phyloP scores from a whole-genome alignment of 139 green algal species.

The Spirogloea muscicola region DNA sequence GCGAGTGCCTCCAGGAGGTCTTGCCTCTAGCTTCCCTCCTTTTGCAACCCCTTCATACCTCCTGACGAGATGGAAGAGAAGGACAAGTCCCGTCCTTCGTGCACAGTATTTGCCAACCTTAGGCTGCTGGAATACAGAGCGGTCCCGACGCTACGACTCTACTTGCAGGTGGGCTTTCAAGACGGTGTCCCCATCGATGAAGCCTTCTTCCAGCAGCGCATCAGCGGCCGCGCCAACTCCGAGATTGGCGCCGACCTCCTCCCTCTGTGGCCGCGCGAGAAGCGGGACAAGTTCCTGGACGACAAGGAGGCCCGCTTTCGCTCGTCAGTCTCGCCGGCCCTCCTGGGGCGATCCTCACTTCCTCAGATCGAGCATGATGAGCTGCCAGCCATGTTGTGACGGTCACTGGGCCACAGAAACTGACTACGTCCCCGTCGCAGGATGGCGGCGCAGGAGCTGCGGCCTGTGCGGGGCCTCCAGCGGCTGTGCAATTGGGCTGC shows the following conservation, averaged over 20 bases:
- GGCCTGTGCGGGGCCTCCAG: slow-evolving; percentile 58
- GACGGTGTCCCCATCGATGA: slow-evolving; percentile 59
- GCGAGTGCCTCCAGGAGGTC: slow-evolving; percentile 38
- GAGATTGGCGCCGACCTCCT: slow-evolving; percentile 71
- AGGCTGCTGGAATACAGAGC: too few relatives aligned
- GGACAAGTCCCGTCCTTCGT: too few relatives aligned
- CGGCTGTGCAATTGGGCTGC: slow-evolving; percentile 63
- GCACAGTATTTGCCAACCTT: too few relatives aligned
- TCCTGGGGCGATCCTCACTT: background rate
- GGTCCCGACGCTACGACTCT: too few relatives aligned
- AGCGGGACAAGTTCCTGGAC: slow-evolving; percentile 52
- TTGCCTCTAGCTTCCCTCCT: too few relatives aligned
- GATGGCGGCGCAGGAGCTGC: too few relatives aligned
- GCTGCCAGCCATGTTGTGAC: too few relatives aligned
- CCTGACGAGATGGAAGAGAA: background rate
- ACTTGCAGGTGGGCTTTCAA: slow-evolving; percentile 53
- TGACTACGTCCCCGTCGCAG: too few relatives aligned
- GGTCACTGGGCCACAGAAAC: too few relatives aligned
- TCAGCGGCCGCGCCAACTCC: slow-evolving; percentile 61
- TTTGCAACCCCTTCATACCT: background rate
- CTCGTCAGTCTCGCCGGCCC: slow-evolving; percentile 24
- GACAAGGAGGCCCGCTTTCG: slow-evolving; percentile 69
- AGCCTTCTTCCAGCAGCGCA: slow-evolving; percentile 59
- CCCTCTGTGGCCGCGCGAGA: slow-evolving; percentile 57
- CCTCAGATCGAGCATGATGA: too few relatives aligned